Conservation (phyloP, 202 grass and related monocot genomes). For the Schoenoplectus triqueter region DNA sequence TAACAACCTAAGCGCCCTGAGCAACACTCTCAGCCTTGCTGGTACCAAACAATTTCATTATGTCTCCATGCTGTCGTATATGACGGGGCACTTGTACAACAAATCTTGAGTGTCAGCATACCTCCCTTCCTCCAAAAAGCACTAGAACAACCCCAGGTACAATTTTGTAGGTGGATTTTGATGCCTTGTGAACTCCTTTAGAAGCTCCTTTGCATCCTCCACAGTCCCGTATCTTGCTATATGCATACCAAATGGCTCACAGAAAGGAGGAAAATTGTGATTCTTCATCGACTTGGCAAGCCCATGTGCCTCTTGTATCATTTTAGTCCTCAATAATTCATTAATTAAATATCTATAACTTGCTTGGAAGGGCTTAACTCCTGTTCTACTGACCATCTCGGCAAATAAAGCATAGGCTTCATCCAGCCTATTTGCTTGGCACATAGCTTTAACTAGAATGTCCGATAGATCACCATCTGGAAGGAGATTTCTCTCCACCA, state of each 20-base stretch:
- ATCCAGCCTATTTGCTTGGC: conserved; percentile 44
- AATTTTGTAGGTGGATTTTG: conserved; percentile 42
- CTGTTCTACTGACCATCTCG: conserved; percentile 73
- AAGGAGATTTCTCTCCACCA: conserved; percentile 63
- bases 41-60: conserved; percentile 72
- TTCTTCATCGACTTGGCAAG: conserved; percentile 73
- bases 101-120: conserved; percentile 79
- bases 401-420: conserved; percentile 59
- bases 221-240: conserved; percentile 68
- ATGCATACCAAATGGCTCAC: conserved; percentile 66
- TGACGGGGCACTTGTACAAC: conserved; percentile 69
- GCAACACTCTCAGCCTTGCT: conserved; percentile 44
- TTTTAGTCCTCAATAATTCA: conserved; percentile 59
- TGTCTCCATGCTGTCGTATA: conserved; percentile 56
- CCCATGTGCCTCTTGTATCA: conserved; percentile 66
- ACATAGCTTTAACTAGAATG: conserved; percentile 69
- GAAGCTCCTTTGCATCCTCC: conserved; percentile 74
- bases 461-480: conserved; percentile 70
- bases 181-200: conserved; percentile 59
- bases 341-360: conserved; percentile 67
- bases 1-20: conserved; percentile 22
- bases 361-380: conserved; percentile 56
- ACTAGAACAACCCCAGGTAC: conserved; percentile 71
- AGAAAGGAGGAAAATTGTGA: conserved; percentile 60
- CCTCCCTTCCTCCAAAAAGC: conserved; percentile 72